Percentiles rank a stretch among this genome's conserved stretches.
Evolutionary conservation across 225 moss, liverwort and hornwort genomes (phyloP).

Genomic region (Pseudoscleropodium purum): DNA sequence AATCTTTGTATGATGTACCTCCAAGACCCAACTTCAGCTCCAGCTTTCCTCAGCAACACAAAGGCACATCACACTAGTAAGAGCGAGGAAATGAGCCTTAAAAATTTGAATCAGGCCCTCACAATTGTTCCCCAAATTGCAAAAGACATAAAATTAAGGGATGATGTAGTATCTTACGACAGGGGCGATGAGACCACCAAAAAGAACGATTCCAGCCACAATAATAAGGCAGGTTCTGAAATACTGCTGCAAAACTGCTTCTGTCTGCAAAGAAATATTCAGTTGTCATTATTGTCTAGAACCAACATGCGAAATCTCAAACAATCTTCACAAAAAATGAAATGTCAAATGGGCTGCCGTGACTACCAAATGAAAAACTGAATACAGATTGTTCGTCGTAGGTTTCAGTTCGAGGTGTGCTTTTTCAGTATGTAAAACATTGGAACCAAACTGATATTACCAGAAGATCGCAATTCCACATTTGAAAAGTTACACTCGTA

Average conservation of each 20-base stretch:
- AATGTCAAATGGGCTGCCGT: not conserved
- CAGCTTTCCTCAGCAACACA: slow-evolving; percentile 27
- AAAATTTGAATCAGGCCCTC: not conserved
- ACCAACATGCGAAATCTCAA: not conserved
- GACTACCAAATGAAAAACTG: not conserved
- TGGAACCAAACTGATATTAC: not conserved
- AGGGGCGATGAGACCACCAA: slow-evolving; percentile 90
- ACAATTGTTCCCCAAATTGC: not conserved
- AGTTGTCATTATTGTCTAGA: not conserved
- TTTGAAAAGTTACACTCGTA: not conserved
- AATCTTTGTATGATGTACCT: slow-evolving; percentile 59
- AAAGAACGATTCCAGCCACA: slow-evolving; percentile 71
- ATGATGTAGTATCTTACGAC: slow-evolving; percentile 35
- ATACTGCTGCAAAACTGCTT: slow-evolving; percentile 73
- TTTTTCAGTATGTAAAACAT: not conserved
- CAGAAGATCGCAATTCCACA: not conserved
- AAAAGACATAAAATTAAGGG: not conserved
- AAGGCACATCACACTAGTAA: not conserved
- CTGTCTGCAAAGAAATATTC: slow-evolving; percentile 42
- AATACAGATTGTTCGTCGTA: not conserved
- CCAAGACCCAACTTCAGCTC: slow-evolving; percentile 54
- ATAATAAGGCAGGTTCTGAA: slow-evolving; percentile 73
- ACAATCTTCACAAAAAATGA: not conserved
- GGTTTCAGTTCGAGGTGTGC: not conserved
- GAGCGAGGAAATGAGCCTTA: not conserved